Conservation (phyloP, 768 basidiomycete species). For the Chalciporus pseudorubinellus region DNA sequence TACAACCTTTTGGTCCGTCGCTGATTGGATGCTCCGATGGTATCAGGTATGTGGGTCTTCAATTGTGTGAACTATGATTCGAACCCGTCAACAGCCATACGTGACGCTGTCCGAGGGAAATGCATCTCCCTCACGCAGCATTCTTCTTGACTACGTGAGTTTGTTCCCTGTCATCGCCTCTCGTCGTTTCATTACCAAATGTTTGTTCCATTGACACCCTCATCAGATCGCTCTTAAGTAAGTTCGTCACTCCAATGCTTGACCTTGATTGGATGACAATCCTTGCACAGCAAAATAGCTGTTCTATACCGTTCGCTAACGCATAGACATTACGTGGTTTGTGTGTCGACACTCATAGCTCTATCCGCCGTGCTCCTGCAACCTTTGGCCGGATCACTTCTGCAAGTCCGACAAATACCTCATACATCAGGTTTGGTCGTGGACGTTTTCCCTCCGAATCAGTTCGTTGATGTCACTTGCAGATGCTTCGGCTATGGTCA, state of each 20-base stretch:
- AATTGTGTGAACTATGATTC: background rate
- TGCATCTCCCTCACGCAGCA: constrained; percentile 52
- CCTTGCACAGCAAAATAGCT: constrained; percentile 38
- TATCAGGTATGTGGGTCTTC: constrained; percentile 46
- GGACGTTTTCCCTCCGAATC: constrained; percentile 6
- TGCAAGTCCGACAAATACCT: constrained; percentile 25
- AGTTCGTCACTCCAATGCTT: background rate
- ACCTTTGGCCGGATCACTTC: constrained; percentile 49
- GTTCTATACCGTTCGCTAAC: constrained; percentile 45
- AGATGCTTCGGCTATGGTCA: constrained; percentile 43
- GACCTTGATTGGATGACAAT: background rate
- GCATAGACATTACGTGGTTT: constrained; percentile 54
- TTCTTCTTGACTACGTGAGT: constrained; percentile 67
- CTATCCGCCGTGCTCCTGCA: constrained; percentile 49
- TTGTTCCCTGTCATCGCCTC: background rate
- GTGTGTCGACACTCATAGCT: constrained; percentile 51
- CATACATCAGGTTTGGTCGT: constrained; percentile 10
- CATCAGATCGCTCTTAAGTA: constrained; percentile 46
- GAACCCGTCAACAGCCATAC: constrained; percentile 51
- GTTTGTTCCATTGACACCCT: background rate
- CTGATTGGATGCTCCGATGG: constrained; percentile 50
- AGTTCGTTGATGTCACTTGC: background rate
- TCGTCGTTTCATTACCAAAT: background rate
- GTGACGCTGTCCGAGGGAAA: constrained; percentile 52
- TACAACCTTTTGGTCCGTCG: constrained; percentile 43